Evolutionary conservation across 78 protist genomes (phyloP).

Genomic region (Dictyostelium purpureum): DNA sequence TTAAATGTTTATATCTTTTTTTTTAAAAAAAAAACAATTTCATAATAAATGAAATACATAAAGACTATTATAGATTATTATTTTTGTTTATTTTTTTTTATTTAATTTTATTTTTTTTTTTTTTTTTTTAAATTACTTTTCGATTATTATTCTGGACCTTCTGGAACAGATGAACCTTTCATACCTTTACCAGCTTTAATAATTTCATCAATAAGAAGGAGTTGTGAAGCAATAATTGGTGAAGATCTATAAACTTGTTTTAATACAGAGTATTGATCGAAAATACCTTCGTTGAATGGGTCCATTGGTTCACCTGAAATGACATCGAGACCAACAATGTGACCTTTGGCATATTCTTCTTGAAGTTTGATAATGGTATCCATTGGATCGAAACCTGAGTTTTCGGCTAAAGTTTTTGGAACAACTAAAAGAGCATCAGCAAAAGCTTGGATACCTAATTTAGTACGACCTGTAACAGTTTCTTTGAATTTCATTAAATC

Average conservation of each 20-base stretch:
- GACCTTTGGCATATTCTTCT: constrained; percentile 87
- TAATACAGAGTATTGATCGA: constrained; percentile 98
- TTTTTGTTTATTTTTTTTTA: neutral
- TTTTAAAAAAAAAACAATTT: too few species aligned
- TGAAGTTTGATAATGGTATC: constrained; percentile 92
- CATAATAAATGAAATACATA: too few species aligned
- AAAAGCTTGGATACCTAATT: constrained; percentile 95
- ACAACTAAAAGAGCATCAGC: constrained; percentile 98
- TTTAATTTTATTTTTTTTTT: neutral
- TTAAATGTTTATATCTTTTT: neutral
- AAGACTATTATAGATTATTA: too few species aligned
- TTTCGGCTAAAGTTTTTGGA: constrained; percentile 98
- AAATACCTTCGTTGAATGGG: constrained; percentile 96
- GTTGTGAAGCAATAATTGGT: constrained; percentile 93
- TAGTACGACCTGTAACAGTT: constrained; percentile 79
- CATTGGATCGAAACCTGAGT: constrained; percentile 96
- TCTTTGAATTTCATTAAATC: constrained; percentile 88
- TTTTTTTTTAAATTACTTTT: neutral
- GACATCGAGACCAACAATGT: constrained; percentile 94
- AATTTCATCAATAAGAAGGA: constrained; percentile 99
- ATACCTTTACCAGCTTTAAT: constrained; percentile 97
- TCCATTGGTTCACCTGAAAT: constrained; percentile 94
- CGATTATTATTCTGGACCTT: constrained; percentile 22
- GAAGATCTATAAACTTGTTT: constrained; percentile 90
- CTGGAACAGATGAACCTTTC: constrained; percentile 51